Conservation (phyloP, 169 alveolate genomes). For the Plasmodium inui region DNA sequence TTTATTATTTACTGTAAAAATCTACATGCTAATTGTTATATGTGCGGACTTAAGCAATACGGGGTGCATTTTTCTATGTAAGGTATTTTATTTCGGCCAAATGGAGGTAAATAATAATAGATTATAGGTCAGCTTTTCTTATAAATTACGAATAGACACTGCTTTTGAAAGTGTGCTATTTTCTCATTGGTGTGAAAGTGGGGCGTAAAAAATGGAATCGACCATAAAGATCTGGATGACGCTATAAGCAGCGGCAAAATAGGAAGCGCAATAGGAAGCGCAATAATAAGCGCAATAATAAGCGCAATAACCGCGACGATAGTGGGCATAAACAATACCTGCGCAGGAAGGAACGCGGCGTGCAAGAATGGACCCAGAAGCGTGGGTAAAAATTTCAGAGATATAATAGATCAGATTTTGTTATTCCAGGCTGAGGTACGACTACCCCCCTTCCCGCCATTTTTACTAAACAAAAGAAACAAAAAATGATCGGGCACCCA, state of each 20-base stretch:
- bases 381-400: background rate
- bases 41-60: background rate
- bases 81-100: background rate
- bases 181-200: background rate
- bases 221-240: background rate
- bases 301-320: background rate
- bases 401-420: background rate
- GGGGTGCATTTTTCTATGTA: background rate
- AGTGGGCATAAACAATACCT: background rate
- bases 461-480: background rate
- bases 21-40: background rate
- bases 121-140: background rate
- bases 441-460: background rate
- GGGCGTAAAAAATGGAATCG: background rate
- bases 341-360: background rate
- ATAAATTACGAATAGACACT: background rate
- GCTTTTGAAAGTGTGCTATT: background rate
- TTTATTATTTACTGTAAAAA: background rate
- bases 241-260: background rate
- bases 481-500: background rate
- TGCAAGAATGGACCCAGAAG: background rate
- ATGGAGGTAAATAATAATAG: background rate
- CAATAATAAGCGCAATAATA: background rate
- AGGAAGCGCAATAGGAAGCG: background rate
- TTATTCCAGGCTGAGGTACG: background rate